These are phyloP conservation scores for Begonia peltatifolia DNA, from an alignment of 306 rosid species.

Conservation along the genomic window DNA sequence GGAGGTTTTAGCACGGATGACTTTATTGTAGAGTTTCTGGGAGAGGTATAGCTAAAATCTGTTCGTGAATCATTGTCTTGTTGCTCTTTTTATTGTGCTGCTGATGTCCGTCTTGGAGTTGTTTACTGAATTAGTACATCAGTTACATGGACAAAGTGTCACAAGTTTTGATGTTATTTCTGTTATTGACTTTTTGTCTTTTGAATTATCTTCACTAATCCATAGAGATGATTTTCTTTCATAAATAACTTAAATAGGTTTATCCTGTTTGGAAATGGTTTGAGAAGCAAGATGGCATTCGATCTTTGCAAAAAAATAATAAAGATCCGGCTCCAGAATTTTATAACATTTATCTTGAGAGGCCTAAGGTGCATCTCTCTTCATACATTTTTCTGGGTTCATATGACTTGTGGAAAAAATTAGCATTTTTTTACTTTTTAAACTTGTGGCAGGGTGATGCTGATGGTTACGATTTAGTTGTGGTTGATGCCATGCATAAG, in stretches of 20 bases:
- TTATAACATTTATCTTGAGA: conserved; percentile 90
- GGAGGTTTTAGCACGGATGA: conserved; percentile 76
- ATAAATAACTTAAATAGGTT: conserved; percentile 32
- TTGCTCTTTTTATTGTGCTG: no score
- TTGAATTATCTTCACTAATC: not conserved
- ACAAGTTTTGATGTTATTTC: not conserved
- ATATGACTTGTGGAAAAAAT: not conserved
- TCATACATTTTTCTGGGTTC: conserved; percentile 10
- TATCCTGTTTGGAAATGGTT: conserved; percentile 99
- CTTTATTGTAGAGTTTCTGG: conserved; percentile 93
- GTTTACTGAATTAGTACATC: not conserved
- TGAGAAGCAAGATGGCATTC: conserved; percentile 98
- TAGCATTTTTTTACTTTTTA: conserved; percentile 4
- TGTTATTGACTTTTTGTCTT: not conserved
- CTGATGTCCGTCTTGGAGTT: no score
- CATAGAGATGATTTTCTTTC: no score
- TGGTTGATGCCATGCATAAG: conserved; percentile 99
- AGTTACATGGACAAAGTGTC: not conserved
- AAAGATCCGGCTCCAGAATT: conserved; percentile 97
- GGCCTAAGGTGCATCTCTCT: conserved; percentile 74
- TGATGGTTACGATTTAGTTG: conserved; percentile 91
- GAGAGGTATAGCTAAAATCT: conserved; percentile 61
- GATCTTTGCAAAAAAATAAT: conserved; percentile 80
- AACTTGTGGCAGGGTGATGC: conserved; percentile 75
- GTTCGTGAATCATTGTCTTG: conserved; percentile 2